phyloP scores from a whole-genome alignment of 1,284 basidiomycete genomes.

The Bondarzewia mesenterica region DNA sequence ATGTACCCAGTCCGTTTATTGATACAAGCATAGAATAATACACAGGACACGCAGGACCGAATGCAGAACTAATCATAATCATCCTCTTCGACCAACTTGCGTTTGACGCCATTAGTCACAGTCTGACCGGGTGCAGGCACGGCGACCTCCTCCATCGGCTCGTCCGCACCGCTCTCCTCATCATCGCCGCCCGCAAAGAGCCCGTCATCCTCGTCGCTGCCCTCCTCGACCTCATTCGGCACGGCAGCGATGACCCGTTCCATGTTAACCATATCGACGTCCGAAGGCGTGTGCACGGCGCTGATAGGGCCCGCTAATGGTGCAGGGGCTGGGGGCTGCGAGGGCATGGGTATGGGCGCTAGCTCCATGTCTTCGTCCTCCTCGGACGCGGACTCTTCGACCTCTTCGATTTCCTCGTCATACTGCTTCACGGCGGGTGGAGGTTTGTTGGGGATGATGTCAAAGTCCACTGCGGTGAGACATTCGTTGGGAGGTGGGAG shows the following conservation, averaged over 20 bases:
- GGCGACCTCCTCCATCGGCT: constrained; percentile 69
- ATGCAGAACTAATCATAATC: constrained; percentile 64
- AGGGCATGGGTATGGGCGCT: constrained; percentile 29
- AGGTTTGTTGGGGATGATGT: constrained; percentile 83
- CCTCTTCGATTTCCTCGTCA: constrained; percentile 74
- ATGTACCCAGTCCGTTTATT: no score
- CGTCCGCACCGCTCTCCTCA: constrained; percentile 65
- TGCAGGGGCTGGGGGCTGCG: constrained; percentile 18
- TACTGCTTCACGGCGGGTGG: constrained; percentile 66
- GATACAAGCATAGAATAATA: neutral
- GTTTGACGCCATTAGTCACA: constrained; percentile 55
- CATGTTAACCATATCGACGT: constrained; percentile 51
- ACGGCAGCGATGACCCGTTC: constrained; percentile 32
- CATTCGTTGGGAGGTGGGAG: constrained; percentile 79
- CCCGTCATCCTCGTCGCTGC: constrained; percentile 55
- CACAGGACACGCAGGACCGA: neutral
- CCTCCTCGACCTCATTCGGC: constrained; percentile 42
- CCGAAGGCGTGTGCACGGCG: constrained; percentile 52
- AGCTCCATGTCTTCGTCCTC: constrained; percentile 63
- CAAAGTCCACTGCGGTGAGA: constrained; percentile 88
- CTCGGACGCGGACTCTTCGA: constrained; percentile 60
- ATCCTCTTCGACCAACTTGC: constrained; percentile 77
- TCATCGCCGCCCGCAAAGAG: constrained; percentile 56
- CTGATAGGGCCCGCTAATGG: no score
- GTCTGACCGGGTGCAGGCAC: constrained; percentile 35